Percentiles rank a stretch among this genome's conserved stretches.
Evolutionary conservation across 257 asterid species (phyloP).

Genomic region (Orobanche coerulescens): DNA sequence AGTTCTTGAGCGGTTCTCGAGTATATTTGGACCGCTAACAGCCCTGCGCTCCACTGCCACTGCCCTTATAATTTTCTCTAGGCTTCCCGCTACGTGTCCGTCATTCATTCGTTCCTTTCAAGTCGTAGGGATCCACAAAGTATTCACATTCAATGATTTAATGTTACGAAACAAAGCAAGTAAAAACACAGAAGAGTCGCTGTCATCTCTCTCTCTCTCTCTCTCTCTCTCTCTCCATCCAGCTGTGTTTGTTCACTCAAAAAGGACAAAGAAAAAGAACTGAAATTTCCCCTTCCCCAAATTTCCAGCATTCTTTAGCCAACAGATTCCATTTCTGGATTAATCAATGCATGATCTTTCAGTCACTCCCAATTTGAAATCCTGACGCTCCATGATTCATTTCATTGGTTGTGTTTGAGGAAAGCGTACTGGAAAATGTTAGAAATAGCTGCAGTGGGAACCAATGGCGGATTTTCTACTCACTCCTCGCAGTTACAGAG

Average conservation of each 20-base stretch:
- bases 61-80: background rate
- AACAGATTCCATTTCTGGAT: background rate
- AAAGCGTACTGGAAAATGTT: slow-evolving; percentile 36
- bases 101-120: slow-evolving; percentile 20
- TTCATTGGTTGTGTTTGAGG: background rate
- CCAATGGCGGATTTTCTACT: slow-evolving; percentile 43
- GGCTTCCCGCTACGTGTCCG: slow-evolving; percentile 25
- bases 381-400: background rate
- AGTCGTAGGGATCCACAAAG: slow-evolving; percentile 41
- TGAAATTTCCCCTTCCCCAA: slow-evolving; percentile 37
- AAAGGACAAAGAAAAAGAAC: slow-evolving; percentile 1
- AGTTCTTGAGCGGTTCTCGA: too few relatives aligned
- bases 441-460: slow-evolving; percentile 45
- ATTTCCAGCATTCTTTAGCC: slow-evolving; percentile 24
- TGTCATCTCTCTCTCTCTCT: slow-evolving; percentile 15
- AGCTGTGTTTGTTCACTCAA: slow-evolving; percentile 40
- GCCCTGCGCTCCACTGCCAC: too few relatives aligned
- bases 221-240: slow-evolving; percentile 26
- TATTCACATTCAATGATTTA: slow-evolving; percentile 24
- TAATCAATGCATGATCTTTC: background rate
- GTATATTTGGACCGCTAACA: too few relatives aligned
- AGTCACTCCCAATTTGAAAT: slow-evolving; percentile 9
- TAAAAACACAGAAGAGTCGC: slow-evolving; percentile 27
- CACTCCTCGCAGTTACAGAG: slow-evolving; percentile 53
- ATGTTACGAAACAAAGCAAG: background rate